phyloP scores from a whole-genome alignment of 163 green algal species.

The Chlamydomonas reinhardtii region DNA sequence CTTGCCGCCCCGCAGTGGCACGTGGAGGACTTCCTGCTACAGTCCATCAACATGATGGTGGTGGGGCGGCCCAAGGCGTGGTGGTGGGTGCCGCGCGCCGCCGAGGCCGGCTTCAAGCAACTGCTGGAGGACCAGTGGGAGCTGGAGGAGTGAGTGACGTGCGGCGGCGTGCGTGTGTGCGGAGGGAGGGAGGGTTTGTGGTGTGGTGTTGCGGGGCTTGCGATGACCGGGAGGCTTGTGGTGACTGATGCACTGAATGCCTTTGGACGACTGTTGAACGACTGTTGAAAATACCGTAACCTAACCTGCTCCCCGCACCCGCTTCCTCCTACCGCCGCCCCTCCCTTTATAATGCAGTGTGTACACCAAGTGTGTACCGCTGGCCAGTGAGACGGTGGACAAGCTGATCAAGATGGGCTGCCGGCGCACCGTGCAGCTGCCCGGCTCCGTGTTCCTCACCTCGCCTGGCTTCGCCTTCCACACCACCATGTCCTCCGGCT shows the following conservation, averaged over 20 bases:
- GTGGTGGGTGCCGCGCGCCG: slow-evolving; percentile 37
- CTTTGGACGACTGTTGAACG: too few species aligned
- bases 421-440: slow-evolving; percentile 33
- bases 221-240: too few species aligned
- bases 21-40: slow-evolving; percentile 48
- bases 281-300: too few species aligned
- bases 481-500: slow-evolving; percentile 42
- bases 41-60: slow-evolving; percentile 48
- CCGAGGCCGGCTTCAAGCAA: slow-evolving; percentile 25
- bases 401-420: slow-evolving; percentile 32
- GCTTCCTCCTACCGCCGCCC: background rate
- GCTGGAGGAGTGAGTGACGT: slow-evolving; percentile 23
- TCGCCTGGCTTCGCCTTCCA: slow-evolving; percentile 47
- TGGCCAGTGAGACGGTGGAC: slow-evolving; percentile 8
- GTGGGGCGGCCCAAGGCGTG: slow-evolving; percentile 41
- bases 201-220: background rate
- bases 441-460: slow-evolving; percentile 35
- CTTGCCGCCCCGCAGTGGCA: slow-evolving; percentile 37
- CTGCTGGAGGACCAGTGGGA: slow-evolving; percentile 40
- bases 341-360: background rate
- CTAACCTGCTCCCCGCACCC: too few species aligned
- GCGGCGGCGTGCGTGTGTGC: background rate
- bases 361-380: slow-evolving; percentile 42
- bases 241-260: too few species aligned
- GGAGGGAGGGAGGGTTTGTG: background rate